Conservation (phyloP, 2,329 filamentous ascomycete genomes). For the Gnomoniopsis sp. region DNA sequence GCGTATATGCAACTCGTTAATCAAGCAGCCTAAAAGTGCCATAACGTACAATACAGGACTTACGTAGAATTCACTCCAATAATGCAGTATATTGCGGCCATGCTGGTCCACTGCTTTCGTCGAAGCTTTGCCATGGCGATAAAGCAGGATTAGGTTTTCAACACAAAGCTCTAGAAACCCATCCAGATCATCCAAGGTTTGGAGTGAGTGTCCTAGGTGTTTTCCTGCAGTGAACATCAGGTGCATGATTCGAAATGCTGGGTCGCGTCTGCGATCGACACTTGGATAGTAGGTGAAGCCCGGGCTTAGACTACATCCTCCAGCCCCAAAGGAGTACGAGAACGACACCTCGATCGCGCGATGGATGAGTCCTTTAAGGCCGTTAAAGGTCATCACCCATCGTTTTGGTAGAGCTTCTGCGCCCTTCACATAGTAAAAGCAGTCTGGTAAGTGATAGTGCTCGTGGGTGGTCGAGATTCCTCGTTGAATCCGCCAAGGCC, state of each 20-base stretch:
- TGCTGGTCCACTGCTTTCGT: background rate
- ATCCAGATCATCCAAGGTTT: background rate
- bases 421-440: background rate
- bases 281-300: background rate
- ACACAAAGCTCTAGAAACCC: background rate
- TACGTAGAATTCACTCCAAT: background rate
- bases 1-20: background rate
- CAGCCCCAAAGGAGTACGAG: constrained; percentile 1
- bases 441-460: background rate
- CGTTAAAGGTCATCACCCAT: background rate
- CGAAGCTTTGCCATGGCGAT: background rate
- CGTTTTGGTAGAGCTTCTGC: background rate
- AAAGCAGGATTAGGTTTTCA: background rate
- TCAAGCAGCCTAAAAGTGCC: background rate
- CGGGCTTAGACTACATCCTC: background rate
- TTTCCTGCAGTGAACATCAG: no score
- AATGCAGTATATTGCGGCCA: background rate
- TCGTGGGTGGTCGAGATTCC: background rate
- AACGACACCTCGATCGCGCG: constrained; percentile 6
- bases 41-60: background rate
- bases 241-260: constrained; percentile 5
- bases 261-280: constrained; percentile 1
- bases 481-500: background rate
- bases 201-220: no score
- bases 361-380: background rate